A percentile compares a stretch with the other conserved stretches of the same genome.
phyloP scores from a whole-genome alignment of 148 eudicot genomes.

The Pouteria glomerata region DNA sequence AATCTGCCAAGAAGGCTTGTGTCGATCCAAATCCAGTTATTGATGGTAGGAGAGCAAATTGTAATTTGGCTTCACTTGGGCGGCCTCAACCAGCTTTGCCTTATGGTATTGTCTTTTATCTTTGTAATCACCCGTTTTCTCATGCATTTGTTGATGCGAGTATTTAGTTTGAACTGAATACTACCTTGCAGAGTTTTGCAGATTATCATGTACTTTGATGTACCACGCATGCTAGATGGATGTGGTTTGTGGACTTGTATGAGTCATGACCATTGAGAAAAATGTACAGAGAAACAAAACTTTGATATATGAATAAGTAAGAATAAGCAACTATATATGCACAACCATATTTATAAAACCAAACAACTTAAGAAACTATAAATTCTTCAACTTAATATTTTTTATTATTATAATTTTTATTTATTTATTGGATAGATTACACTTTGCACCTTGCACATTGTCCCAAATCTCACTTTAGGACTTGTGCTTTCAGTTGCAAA shows the following conservation, averaged over 20 bases:
- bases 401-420: too few species aligned
- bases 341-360: neutral
- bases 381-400: neutral
- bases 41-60: slow-evolving; percentile 51
- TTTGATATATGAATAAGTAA: too few species aligned
- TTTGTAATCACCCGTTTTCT: neutral
- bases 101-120: slow-evolving; percentile 16
- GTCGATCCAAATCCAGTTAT: slow-evolving; percentile 44
- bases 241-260: too few species aligned
- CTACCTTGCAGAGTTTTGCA: neutral
- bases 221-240: neutral
- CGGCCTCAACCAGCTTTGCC: slow-evolving; percentile 19
- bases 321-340: too few species aligned
- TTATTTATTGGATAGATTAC: too few species aligned
- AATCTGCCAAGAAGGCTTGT: slow-evolving; percentile 48
- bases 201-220: neutral
- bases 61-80: slow-evolving; percentile 51
- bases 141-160: neutral
- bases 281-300: too few species aligned
- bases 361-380: neutral
- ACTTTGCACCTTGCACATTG: too few species aligned
- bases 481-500: too few species aligned
- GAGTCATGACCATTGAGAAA: too few species aligned
- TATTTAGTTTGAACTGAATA: neutral
- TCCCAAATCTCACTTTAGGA: too few species aligned